Base-by-base conservation (phyloP, 768 basidiomycete genomes). In the Brasilioporus rufonigricans region DNA sequence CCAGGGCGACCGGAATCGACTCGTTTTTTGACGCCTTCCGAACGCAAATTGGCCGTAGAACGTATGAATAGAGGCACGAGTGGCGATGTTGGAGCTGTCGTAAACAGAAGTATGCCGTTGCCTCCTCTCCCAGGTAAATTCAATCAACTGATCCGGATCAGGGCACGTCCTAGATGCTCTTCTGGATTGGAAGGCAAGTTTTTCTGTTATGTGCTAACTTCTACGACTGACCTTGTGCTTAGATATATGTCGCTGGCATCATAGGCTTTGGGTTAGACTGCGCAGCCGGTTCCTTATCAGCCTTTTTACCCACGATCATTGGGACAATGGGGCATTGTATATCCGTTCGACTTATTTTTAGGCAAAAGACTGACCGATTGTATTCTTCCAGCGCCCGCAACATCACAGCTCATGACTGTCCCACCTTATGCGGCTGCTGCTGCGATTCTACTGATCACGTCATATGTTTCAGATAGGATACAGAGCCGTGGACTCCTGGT, bases 261-360 rank as follows among this genome's bases (percentile, higher is more conserved):
- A 72, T 80, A 27, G 78, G 77, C 61, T 80, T 81, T 54, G 80
- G 75, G 16, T 67, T 76, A 8, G 78, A 79, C 56, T 74, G 73
- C 49, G 77, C 81, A 12, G 70, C 80, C 0, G 76, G 78, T 18
- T 80, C 81, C 8, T 71, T 77, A 9, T 76, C 77, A 3, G 78
- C 81, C 1, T 83, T 83, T 67, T 66, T 83, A 21, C 81, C 81
- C 2, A 82, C 80, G 0, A 81, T 83, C 60, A 79, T 83, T 27
- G 73, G 70, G 56, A 80, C 78, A 0, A 78, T 80, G 64, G 78
- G 76, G 9, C 72, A 71, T 61, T 74, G 78, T 80, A 59, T 26
- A 76, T 60, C 44, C 38, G 2, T 29, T n/a, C 11, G 5, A 10
- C n/a, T n/a, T n/a, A 13, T 36, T 16, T 24, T n/a, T 1, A 4